Base-by-base conservation (phyloP, 176 grass and related monocot genomes). In the Leersia perrieri region DNA sequence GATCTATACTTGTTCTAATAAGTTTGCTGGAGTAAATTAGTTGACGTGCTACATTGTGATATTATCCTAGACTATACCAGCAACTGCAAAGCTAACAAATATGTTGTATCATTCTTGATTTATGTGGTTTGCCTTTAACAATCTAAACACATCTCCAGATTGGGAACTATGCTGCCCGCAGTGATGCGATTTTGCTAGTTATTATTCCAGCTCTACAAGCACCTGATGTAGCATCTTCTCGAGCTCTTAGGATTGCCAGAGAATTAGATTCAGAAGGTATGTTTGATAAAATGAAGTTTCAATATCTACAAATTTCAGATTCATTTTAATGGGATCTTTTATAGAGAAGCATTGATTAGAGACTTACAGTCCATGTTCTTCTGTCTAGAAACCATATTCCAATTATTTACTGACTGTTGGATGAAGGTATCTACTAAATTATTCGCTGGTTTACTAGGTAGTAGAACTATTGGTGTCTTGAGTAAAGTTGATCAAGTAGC, bases 401-500 rank as follows among this genome's bases (percentile, higher is more conserved):
- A 80, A 16, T 33, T 77, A 45, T 83, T 78, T 49, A 72, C 38
- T 49, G 49, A 64, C 62, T 28, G 38, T 34, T 75, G 33, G 39
- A 18, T 31, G 81, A 34, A 87, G 41, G 8, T 55, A 47, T 58
- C 28, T 73, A 60, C 27, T 39, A 53, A 63, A 85, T 55, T 79
- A 15, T 81, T 53, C 88, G 39, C 42, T 83, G 18, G 10, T 41
- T 86, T 82, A 58, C 79, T 66, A 97, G 94, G 94, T 81, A 97
- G 83, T 75, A 97, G 90, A 84, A 97, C 90, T 20, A 85, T 97
- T 33, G 94, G 94, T 63, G 77, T 97, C 70, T 83, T 97, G 62
- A 93, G 94, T 76, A 97, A 97, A 90, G 75, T 89, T 61, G 94
- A 97, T 87, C 94, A 93, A 69, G 86, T 88, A 77, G 77, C 90